A percentile compares a stretch with the other conserved stretches of the same genome.
Conservation (phyloP, 768 basidiomycete genomes). For the Tricholoma furcatifolium region DNA sequence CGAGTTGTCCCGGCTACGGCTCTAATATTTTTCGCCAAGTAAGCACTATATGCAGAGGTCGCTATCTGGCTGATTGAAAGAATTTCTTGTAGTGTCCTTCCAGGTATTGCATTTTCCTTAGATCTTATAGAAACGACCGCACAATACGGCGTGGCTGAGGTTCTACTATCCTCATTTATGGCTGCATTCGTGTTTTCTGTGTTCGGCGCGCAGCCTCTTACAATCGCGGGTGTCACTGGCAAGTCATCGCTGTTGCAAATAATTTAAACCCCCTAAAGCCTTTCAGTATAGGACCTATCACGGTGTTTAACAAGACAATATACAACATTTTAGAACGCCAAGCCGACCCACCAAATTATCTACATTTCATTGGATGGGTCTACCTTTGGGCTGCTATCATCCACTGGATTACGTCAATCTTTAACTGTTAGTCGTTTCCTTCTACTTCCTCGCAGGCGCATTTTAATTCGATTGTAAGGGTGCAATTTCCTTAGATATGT, state of each 20-base stretch:
- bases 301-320: constrained; percentile 90
- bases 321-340: constrained; percentile 67
- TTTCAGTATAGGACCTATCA: constrained; percentile 75
- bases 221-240: constrained; percentile 92
- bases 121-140: constrained; percentile 90
- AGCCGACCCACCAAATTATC: constrained; percentile 65
- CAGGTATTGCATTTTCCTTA: constrained; percentile 89
- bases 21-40: constrained; percentile 87
- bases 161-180: constrained; percentile 82
- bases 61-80: not conserved
- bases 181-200: constrained; percentile 85
- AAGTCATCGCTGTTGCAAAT: not conserved
- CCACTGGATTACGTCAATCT: constrained; percentile 77
- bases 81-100: constrained; percentile 57
- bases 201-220: constrained; percentile 87
- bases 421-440: constrained; percentile 55
- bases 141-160: constrained; percentile 88
- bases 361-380: constrained; percentile 90
- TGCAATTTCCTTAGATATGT: constrained; percentile 86
- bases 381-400: constrained; percentile 88
- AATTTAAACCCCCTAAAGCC: not conserved
- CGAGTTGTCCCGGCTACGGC: constrained; percentile 85
- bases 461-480: constrained; percentile 38
- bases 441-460: not conserved
- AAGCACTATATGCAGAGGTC: constrained; percentile 20